Base-by-base conservation (phyloP, 2,329 filamentous ascomycete species). In the Elsinoe batatas region DNA sequence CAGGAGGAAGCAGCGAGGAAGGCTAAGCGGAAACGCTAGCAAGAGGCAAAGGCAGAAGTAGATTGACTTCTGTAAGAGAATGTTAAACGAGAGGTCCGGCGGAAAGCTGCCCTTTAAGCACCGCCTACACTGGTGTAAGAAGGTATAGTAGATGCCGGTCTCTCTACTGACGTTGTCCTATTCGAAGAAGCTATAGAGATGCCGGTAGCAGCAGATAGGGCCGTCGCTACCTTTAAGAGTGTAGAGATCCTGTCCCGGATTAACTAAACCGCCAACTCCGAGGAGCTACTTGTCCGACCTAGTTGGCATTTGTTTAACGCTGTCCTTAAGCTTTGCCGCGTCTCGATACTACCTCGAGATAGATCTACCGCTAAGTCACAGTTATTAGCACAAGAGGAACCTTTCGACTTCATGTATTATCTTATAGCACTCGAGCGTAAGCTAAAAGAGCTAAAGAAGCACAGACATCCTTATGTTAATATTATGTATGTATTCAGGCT, bases 401-500 rank as follows among this genome's bases (percentile, higher is more conserved):
- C 17, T 30, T 13, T 30, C 15, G 40, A 46, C 40, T 55, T 55
- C 36, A 40, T 20, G 10, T 85, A 86, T 66, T 81, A 87, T 59
- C 76, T 96, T 53, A 84, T 89, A 64, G 77, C 78, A 6, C 79
- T 95, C 20, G 91, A 96, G 68, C 79, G 80, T 38, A 80, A 86
- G 58, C 76, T 98, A 35, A 87, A 91, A 61, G 76, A 80, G 8
- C 73, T 94, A 53, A 93, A 88, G 68, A 81, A 79, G 61, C 73
- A 93, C 37, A 80, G 81, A 3, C 89, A 96, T 67, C 78, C 81
- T 20, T 88, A 90, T 64, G 72, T 97, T 11, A 78, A 93, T 42
- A 82, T 87, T 50, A 76, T 97, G 36, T 76, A 95, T 57, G 89
- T 91, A 59, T 70, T 90, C 71, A 89, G 87, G 62, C 86, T 96